These are phyloP conservation scores for Hura crepitans DNA, from an alignment of 441 rosid genomes.

Conservation along the genomic window DNA sequence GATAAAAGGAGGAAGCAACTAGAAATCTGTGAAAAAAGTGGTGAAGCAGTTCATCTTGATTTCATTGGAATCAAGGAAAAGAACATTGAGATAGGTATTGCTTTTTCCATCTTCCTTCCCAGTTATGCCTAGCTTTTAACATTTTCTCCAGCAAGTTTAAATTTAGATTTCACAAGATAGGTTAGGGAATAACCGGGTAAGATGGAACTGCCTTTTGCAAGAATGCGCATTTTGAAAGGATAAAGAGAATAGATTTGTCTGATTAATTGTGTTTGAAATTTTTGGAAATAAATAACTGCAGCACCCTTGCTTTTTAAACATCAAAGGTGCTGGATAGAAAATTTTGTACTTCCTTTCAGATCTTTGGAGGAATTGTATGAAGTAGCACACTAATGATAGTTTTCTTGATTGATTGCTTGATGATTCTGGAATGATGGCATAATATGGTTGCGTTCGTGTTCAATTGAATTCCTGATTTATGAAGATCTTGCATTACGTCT, in stretches of 20 bases:
- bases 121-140: neutral
- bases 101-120: neutral
- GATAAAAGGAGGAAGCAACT: constrained; percentile 68
- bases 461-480: neutral
- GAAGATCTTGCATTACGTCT: neutral
- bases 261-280: neutral
- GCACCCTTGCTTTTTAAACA: neutral
- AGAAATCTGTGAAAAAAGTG: constrained; percentile 63
- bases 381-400: neutral
- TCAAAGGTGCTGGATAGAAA: neutral
- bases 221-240: constrained; percentile 1
- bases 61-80: constrained; percentile 56
- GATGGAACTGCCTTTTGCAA: neutral
- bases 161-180: neutral
- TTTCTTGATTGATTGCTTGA: neutral
- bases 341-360: neutral
- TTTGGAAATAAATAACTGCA: neutral
- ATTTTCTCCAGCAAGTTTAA: neutral
- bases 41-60: constrained; percentile 68
- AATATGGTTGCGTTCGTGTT: neutral
- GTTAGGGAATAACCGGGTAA: neutral
- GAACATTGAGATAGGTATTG: constrained; percentile 47
- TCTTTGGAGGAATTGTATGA: neutral
- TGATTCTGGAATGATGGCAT: neutral
- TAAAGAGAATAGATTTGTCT: neutral